Evolutionary conservation across 306 rosid genomes (phyloP).

Genomic region (Astragalus membranaceus): DNA sequence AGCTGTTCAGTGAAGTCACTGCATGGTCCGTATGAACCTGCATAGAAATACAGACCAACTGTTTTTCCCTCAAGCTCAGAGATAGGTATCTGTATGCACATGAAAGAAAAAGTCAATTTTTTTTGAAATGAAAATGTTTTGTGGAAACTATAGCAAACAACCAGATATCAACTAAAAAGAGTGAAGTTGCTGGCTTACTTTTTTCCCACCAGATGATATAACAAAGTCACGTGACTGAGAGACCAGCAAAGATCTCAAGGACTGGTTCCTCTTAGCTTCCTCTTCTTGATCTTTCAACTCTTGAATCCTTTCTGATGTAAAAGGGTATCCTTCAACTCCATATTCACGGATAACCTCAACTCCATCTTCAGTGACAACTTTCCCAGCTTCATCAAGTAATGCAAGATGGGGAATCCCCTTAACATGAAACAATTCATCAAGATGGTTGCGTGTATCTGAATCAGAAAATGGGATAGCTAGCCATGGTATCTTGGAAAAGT

Average conservation of each 20-base stretch:
- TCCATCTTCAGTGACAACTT: conserved; percentile 36
- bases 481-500: conserved; percentile 84
- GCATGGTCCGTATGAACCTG: too few relatives aligned
- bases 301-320: conserved; percentile 45
- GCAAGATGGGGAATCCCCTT: conserved; percentile 56
- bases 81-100: conserved; percentile 38
- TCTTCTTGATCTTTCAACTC: too few relatives aligned
- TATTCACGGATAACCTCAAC: conserved; percentile 32
- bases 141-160: neutral
- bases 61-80: too few relatives aligned
- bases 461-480: conserved; percentile 66
- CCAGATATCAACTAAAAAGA: neutral
- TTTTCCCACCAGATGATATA: conserved; percentile 44
- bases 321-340: conserved; percentile 56
- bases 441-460: conserved; percentile 29
- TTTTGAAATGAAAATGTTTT: neutral
- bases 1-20: too few relatives aligned
- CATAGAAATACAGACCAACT: too few relatives aligned
- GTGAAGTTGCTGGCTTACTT: conserved; percentile 24
- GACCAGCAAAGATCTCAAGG: conserved; percentile 45
- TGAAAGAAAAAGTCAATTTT: conserved; percentile 17
- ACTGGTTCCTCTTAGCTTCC: conserved; percentile 44
- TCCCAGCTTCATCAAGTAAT: conserved; percentile 48
- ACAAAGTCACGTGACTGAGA: conserved; percentile 46
- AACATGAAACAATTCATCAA: conserved; percentile 48